Percentiles rank a stretch among this genome's conserved stretches.
Evolutionary conservation across 169 alveolate genomes (phyloP).

Genomic region (Plasmodium sp.): DNA sequence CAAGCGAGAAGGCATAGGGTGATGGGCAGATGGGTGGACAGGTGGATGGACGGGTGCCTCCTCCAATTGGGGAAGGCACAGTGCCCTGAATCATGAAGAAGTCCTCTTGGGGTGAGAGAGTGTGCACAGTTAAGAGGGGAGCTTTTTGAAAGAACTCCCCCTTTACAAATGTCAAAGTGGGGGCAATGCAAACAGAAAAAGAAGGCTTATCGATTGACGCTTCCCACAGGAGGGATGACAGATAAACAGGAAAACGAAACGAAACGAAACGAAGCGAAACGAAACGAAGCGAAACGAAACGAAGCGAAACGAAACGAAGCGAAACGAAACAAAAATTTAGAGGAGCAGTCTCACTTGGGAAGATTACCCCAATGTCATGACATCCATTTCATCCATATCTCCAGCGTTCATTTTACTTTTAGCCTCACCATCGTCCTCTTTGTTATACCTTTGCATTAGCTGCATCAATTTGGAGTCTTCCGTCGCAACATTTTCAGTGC

Average conservation of each 20-base stretch:
- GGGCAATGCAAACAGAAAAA: not conserved
- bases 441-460: slow-evolving; percentile 44
- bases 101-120: not conserved
- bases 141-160: not conserved
- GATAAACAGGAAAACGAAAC: not conserved
- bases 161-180: not conserved
- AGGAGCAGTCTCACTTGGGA: not conserved
- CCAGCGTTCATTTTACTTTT: not conserved
- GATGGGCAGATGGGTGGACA: not conserved
- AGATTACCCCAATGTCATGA: slow-evolving; percentile 53
- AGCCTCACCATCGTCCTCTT: slow-evolving; percentile 10
- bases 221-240: not conserved
- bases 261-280: too few relatives aligned
- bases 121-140: not conserved
- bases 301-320: too few relatives aligned
- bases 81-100: not conserved
- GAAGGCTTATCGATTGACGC: not conserved
- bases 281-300: too few relatives aligned
- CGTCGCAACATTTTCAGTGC: slow-evolving; percentile 3
- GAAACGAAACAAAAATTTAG: not conserved
- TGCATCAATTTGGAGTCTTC: slow-evolving; percentile 48
- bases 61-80: not conserved
- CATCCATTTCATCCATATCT: slow-evolving; percentile 62
- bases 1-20: not conserved
- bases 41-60: not conserved